A percentile compares a stretch with the other conserved stretches of the same genome.
Evolutionary conservation across 2,329 filamentous ascomycete genomes (phyloP).

Genomic region (Epichloe bromicola): DNA sequence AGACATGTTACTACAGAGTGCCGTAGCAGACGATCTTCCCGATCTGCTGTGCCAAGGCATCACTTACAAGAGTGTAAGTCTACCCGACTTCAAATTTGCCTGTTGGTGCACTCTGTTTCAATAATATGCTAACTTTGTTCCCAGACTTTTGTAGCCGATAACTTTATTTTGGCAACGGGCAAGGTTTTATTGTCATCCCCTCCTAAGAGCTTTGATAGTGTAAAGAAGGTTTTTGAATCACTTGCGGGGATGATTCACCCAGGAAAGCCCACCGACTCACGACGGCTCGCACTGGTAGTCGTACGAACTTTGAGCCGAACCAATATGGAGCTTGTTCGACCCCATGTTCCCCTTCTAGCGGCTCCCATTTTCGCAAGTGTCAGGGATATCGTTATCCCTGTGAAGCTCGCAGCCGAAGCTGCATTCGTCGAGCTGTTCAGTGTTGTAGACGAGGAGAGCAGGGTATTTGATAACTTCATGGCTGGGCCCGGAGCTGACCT

Average conservation of each 20-base stretch:
- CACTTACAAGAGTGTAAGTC: constrained; percentile 55
- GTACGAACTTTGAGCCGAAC: constrained; percentile 72
- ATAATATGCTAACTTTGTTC: constrained; percentile 1
- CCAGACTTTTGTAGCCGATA: constrained; percentile 74
- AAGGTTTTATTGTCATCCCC: constrained; percentile 71
- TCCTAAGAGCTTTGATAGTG: constrained; percentile 58
- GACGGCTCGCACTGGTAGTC: constrained; percentile 75
- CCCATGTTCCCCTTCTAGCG: constrained; percentile 69
- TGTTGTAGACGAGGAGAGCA: constrained; percentile 74
- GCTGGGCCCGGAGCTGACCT: constrained; percentile 52
- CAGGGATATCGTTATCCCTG: constrained; percentile 80
- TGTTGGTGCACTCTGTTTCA: not conserved
- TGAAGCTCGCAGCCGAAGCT: constrained; percentile 90
- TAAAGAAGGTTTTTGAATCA: constrained; percentile 63
- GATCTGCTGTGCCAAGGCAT: constrained; percentile 73
- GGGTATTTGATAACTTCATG: constrained; percentile 87
- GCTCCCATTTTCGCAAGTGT: constrained; percentile 81
- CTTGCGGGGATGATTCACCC: constrained; percentile 65
- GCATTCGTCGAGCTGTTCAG: constrained; percentile 85
- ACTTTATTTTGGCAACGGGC: constrained; percentile 76
- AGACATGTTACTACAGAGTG: constrained; percentile 49
- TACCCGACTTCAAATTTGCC: constrained; percentile 8
- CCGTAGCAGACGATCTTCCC: constrained; percentile 60
- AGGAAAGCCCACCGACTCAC: constrained; percentile 67
- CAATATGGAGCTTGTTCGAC: constrained; percentile 66